Evolutionary conservation across 352 stramenopile genomes (phyloP).

Genomic region (Globisporangium recalcitrans): DNA sequence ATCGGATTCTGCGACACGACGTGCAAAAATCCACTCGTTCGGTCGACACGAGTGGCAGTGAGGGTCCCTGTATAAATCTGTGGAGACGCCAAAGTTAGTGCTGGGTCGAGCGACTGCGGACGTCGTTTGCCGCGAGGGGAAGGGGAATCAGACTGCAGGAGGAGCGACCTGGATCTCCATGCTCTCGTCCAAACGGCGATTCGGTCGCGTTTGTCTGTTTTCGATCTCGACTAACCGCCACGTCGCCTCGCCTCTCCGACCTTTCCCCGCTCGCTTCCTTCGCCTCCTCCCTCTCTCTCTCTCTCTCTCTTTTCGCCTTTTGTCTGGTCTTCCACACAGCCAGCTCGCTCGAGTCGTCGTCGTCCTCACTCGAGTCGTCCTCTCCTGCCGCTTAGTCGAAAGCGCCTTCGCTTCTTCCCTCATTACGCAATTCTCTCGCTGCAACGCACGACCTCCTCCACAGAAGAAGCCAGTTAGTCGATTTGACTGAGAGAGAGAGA

Average conservation of each 20-base stretch:
- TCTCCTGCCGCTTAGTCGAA: conserved; percentile 24
- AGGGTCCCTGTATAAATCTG: neutral
- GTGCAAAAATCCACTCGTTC: conserved; percentile 5
- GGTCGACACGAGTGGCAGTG: too few relatives aligned
- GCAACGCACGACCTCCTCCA: conserved; percentile 6
- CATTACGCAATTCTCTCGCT: conserved; percentile 16
- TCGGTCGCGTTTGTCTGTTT: neutral
- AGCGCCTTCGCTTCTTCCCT: neutral
- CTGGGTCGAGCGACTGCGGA: too few relatives aligned
- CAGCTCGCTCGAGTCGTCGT: neutral
- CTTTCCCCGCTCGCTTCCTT: neutral
- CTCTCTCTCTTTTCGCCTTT: neutral
- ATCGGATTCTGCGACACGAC: conserved; percentile 5
- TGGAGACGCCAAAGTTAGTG: neutral
- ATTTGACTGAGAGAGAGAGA: neutral
- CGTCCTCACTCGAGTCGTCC: conserved; percentile 4
- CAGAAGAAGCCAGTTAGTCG: neutral
- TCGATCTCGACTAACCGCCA: neutral
- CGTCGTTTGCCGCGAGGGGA: neutral
- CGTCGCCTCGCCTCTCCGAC: neutral
- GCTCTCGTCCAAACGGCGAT: neutral
- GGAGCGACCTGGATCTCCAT: neutral
- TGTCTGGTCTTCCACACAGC: neutral
- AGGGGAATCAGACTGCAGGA: neutral
- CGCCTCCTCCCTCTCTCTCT: neutral